Base-by-base conservation (phyloP, 2,329 filamentous ascomycete genomes). In the Xylariales sp. region DNA sequence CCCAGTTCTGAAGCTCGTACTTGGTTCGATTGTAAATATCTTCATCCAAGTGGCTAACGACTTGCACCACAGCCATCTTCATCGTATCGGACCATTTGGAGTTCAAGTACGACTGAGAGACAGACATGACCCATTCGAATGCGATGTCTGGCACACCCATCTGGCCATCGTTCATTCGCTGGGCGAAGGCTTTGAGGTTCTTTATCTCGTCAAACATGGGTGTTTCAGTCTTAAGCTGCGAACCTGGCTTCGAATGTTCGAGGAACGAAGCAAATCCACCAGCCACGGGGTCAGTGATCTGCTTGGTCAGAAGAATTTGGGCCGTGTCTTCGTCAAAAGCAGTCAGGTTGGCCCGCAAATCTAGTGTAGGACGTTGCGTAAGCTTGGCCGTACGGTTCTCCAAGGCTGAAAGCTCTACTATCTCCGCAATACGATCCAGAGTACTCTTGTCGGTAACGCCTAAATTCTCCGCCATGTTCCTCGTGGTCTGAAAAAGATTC, bases 251-350 rank as follows among this genome's bases (percentile, higher is more conserved):
- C 1, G 78, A 73, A 51, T 83, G 77, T 49, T 84, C 80, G 4
- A 84, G 66, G 49, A 84, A 83, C 4, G 77, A 78, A 1, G 74
- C 78, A 12, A 81, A 64, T 7, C 76, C 76, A 21, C 77, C 61
- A 9, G 69, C 68, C n/a, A n/a, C n/a, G n/a, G n/a, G n/a, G 0
- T 71, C 65, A 16, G 68, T 62, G 33, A 76, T 73, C 42, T 73
- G 72, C 47, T 78, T 78, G 46, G 64, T 71, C 10, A 79, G 57
- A 9, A 81, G 56, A 4, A 75, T 63, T 46, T 68, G 71, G 1
- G 74, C 74, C 5, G 66, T 66, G n/a, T 76, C 73, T 41, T 78
- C 73, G 31, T 68, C 70, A 48, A 76, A 79, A 4, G 66, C 60
- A 1, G 64, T 54, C n/a, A 80, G 60, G 5, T 68, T 64, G 16